Evolutionary conservation across 2,329 filamentous ascomycete species (phyloP).

Genomic region (Fusarium sp.): DNA sequence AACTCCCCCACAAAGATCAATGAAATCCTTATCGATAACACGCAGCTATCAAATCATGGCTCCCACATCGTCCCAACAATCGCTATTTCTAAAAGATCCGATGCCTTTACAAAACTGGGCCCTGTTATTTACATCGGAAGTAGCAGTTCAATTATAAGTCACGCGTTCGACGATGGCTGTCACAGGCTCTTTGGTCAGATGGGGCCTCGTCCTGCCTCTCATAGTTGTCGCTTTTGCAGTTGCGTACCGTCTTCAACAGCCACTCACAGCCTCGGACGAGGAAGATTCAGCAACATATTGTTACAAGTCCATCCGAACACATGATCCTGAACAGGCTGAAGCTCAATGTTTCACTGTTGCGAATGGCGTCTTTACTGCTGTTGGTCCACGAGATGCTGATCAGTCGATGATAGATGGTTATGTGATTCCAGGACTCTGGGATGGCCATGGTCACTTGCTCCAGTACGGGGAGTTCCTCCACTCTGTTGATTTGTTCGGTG

Average conservation of each 20-base stretch:
- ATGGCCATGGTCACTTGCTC: constrained; percentile 74
- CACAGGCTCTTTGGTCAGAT: constrained; percentile 34
- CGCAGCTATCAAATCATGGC: constrained; percentile 5
- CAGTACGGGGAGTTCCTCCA: constrained; percentile 74
- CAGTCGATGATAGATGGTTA: constrained; percentile 53
- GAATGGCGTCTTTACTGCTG: constrained; percentile 60
- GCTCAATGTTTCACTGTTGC: constrained; percentile 66
- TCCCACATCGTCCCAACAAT: constrained; percentile 3
- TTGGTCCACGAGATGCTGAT: constrained; percentile 51
- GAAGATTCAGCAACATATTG: constrained; percentile 46
- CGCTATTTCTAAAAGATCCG: not conserved
- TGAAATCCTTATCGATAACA: constrained; percentile 35
- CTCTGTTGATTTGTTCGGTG: constrained; percentile 71
- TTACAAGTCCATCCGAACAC: constrained; percentile 53
- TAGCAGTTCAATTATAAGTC: not conserved
- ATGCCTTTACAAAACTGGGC: not conserved
- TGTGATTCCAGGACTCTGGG: constrained; percentile 75
- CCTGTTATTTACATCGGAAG: not conserved
- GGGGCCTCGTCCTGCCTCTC: constrained; percentile 46
- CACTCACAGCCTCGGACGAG: constrained; percentile 19
- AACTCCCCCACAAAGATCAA: constrained; percentile 14
- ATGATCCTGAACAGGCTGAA: constrained; percentile 47
- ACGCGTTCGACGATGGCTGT: constrained; percentile 15
- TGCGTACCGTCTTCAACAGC: constrained; percentile 44
- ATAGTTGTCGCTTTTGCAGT: constrained; percentile 48